Evolutionary conservation across 768 basidiomycete species (phyloP).

Genomic region (Xerocomellus intermedius): DNA sequence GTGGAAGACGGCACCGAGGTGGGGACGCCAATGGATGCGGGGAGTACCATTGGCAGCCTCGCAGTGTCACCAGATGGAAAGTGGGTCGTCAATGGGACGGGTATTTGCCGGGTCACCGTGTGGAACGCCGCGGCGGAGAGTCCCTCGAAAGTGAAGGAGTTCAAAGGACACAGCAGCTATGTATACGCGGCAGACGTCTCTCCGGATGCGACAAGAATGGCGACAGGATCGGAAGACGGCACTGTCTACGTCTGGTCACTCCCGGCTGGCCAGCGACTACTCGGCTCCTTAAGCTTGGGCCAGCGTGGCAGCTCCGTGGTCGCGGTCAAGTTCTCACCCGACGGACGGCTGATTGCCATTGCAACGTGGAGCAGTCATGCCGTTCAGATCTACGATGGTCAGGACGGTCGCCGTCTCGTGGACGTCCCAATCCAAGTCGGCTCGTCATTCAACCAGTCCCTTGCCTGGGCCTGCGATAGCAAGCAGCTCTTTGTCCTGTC

Average conservation of each 20-base stretch:
- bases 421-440: neutral
- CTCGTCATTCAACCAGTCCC: neutral
- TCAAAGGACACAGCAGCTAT: neutral
- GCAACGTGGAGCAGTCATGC: neutral
- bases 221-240: neutral
- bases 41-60: neutral
- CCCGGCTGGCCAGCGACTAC: neutral
- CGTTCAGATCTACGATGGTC: slow-evolving; percentile 2
- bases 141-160: neutral
- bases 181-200: slow-evolving; percentile 4
- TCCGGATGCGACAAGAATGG: neutral
- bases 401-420: neutral
- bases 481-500: neutral
- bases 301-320: neutral
- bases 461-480: slow-evolving; percentile 2
- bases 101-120: neutral
- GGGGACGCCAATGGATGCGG: neutral
- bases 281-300: neutral
- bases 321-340: slow-evolving; percentile 10
- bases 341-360: neutral
- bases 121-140: neutral
- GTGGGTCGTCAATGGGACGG: slow-evolving; percentile 2
- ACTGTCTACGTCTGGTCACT: slow-evolving; percentile 8
- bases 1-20: slow-evolving; percentile 1
- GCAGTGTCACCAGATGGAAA: slow-evolving; percentile 1